Base-by-base conservation (phyloP, 345 rosid genomes). In the Brassica rapa region DNA sequence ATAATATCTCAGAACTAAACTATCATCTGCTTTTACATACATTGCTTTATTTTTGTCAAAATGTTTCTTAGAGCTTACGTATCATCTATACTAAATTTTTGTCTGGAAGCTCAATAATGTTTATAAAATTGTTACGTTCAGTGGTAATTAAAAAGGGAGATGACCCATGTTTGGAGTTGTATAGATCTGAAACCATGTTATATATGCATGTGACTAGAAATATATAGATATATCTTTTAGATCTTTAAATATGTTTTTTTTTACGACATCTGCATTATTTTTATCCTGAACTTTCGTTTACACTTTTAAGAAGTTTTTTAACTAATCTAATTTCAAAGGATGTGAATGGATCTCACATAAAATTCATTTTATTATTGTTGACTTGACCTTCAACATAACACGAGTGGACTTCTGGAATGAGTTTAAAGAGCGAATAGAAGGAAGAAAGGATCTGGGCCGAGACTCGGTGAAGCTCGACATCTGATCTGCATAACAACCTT, bases 201-300 rank as follows among this genome's bases (percentile, higher is more conserved):
- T 19, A 19, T 19, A 19, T 74, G 78, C 78, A 75, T 75, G 78
- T 75, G 78, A 75, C 43, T 37, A 39, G 5, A 5, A 63, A 46
- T 43, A 43, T 43, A 43, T 39, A 9, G 21, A 19, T 7, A 59
- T 24, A 59, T 15, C 10, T 24, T 35, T 73, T 43, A 27, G 14
- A 73, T 62, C 16, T 15, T 41, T 11, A 43, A 1, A 16, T 1
- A 8, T 15, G 19, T 33, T 8, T 49, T 27, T 27, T 27, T 46
- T 62, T 3, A 51, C 56, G 21, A 72, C 19, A 10, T 15, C 10
- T 24, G 10, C 25, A 8, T 29, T 4, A 51, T n/a, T 51, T 51
- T 5, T 51, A 15, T 51, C 6, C n/a, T 4, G 56, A 51, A 51
- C 56, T 49, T 51, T 51, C 6, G 15, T 51, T 19, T 51, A 51